These are phyloP conservation scores for Gymnopus androsaceus DNA, from an alignment of 1,284 basidiomycete species.

Conservation along the genomic window DNA sequence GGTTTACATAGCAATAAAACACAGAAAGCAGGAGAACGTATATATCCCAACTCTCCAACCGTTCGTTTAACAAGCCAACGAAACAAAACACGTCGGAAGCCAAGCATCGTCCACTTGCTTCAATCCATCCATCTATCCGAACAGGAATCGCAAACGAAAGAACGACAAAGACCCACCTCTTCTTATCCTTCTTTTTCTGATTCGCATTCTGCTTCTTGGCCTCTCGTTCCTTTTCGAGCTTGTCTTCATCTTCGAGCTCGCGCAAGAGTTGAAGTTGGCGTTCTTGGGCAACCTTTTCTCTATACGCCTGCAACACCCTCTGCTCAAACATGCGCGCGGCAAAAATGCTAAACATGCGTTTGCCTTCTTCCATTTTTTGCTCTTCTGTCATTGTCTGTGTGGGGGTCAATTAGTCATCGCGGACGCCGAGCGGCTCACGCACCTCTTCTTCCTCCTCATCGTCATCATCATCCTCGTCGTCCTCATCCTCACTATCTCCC, in stretches of 20 bases:
- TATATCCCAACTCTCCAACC: too few relatives aligned
- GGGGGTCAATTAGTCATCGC: background rate
- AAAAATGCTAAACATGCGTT: constrained; percentile 99
- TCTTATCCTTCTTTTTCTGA: constrained; percentile 99
- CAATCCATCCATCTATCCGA: too few relatives aligned
- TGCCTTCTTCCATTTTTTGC: constrained; percentile 98
- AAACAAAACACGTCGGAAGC: too few relatives aligned
- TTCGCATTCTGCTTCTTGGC: constrained; percentile 95
- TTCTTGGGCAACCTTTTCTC: constrained; percentile 85
- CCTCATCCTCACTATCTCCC: background rate
- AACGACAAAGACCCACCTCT: constrained; percentile 55
- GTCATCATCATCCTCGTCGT: constrained; percentile 1
- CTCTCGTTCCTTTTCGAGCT: constrained; percentile 78
- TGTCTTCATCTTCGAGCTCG: constrained; percentile 90
- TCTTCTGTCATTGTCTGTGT: constrained; percentile 76
- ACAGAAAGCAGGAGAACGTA: too few relatives aligned
- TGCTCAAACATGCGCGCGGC: constrained; percentile 99
- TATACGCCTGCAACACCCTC: constrained; percentile 90
- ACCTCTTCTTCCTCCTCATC: constrained; percentile 1
- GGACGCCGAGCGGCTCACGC: background rate
- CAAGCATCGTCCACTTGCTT: too few relatives aligned
- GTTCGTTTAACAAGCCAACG: too few relatives aligned
- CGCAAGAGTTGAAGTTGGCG: constrained; percentile 84
- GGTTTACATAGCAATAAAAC: too few relatives aligned
- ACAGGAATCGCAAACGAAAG: background rate